These are phyloP conservation scores for Oxyria digyna DNA, from an alignment of 148 eudicot genomes.

Conservation along the genomic window DNA sequence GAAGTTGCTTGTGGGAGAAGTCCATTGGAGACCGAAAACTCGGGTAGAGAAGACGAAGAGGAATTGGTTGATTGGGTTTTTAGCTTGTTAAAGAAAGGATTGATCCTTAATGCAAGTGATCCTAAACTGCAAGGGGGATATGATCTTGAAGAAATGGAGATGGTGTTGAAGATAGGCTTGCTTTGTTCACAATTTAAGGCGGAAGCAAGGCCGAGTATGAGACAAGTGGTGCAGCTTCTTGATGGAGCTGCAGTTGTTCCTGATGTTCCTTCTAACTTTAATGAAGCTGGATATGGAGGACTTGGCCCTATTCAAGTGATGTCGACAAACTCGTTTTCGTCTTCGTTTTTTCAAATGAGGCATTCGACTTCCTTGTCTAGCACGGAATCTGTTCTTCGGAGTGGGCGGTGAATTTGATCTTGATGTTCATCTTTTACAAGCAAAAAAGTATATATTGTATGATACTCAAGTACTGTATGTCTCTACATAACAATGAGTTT, in stretches of 20 bases:
- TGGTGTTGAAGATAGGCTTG: slow-evolving; percentile 24
- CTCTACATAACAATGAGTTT: too few relatives aligned
- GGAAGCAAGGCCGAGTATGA: slow-evolving; percentile 28
- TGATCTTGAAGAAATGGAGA: slow-evolving; percentile 18
- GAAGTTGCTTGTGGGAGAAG: slow-evolving; percentile 12
- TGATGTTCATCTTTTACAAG: not conserved
- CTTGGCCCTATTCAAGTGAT: not conserved
- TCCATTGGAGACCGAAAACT: not conserved
- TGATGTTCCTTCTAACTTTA: not conserved
- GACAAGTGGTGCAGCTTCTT: slow-evolving; percentile 26
- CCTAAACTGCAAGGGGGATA: slow-evolving; percentile 16
- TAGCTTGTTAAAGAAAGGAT: slow-evolving; percentile 18
- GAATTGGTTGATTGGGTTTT: slow-evolving; percentile 9
- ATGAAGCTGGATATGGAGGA: not conserved
- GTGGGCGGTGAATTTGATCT: not conserved
- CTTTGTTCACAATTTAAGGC: slow-evolving; percentile 23
- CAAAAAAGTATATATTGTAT: not conserved
- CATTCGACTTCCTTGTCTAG: slow-evolving; percentile 1
- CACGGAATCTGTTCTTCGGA: not conserved
- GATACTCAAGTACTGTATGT: not conserved
- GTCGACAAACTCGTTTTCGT: not conserved
- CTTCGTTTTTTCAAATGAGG: not conserved
- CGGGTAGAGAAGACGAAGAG: not conserved
- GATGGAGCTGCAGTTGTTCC: not conserved
- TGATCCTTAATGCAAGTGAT: slow-evolving; percentile 18